Evolutionary conservation across 78 protist species (phyloP), one percentile per base, ranked within the genome.

Genomic region (Dictyostelium firmibasis): DNA sequence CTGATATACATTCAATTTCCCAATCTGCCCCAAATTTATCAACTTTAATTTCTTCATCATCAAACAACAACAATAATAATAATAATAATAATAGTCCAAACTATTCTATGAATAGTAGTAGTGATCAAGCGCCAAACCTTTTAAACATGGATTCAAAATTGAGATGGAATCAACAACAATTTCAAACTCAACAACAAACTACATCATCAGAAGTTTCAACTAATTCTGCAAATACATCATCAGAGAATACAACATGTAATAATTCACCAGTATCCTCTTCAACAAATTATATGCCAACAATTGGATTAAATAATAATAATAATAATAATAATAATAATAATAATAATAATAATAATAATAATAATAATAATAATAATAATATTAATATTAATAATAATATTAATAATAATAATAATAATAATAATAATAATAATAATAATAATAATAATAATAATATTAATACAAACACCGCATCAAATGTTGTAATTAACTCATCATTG

Each of bases 241-340:
- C 84, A 11, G 84, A 81, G 35, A 81, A 81, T 57, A n/a, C 86
- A 57, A 81, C 86, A 29, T 81, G 86, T 57, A 81, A 53, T 53
- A 81, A 81, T 57, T 81, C 86, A 33, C 86, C 86, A 57, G 86
- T 81, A 29, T 57, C 69, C 7, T 64, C 57, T 5, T 53, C 86
- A 13, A 79, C 86, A 53, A 81, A 31, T 57, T 81, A 33, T 33
- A 14, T 47, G 29, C 83, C 83, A 77, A 31, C 27, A 13, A 35
- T 35, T 13, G 38, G 25, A 8, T 16, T 16, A 11, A 16, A 14
- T 10, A 41, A 14, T 38, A 9, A 5, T 23, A 31, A 50, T 20
- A n/a, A 44, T 27, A 67, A 67, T 29, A 81, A 3, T n/a, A 62
- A 60, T 1, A 53, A 25, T 47, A 79, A 10, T 25, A 23, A n/a